Base-by-base conservation (phyloP, 257 asterid genomes). In the Ajuga chamaepitys region DNA sequence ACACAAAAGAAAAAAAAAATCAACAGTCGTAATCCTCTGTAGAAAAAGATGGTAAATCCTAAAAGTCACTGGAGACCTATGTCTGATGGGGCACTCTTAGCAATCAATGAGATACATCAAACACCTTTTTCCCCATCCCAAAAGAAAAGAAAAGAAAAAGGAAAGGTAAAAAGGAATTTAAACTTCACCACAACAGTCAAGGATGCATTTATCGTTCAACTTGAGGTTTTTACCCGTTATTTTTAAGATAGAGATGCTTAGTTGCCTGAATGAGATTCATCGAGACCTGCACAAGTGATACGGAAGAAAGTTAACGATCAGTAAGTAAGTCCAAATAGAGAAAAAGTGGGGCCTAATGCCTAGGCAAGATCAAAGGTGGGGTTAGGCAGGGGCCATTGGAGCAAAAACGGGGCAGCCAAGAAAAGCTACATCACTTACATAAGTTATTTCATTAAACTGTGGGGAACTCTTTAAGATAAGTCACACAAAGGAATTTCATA, bases 211-310 rank as follows among this genome's bases (percentile, higher is more conserved):
- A 69, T n/a, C 67, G 20, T 37, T 58, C 67, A 28, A 48, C 48
- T 48, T 59, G 20, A 54, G 60, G 37, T 44, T 22, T 62, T 25
- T 26, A 40, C 51, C 12, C 55, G n/a, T n/a, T 45, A 58, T 32
- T 4, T n/a, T 20, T 47, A 42, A 55, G 51, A 50, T 32, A 14
- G 48, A 9, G 47, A 51, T 6, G 59, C 35, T 17, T 44, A 9
- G 44, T 34, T 62, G 74, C 61, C 74, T 67, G 61, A 7, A 26
- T 22, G 62, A 58, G 64, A 69, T 30, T 73, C 53, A 47, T 21
- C 73, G 0, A 17, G 64, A 73, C 48, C 82, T 77, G 79, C 76
- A 69, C 5, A 50, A 30, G 71, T 41, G 62, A 35, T 12, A 17
- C 1, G 4, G 47, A 9, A 55, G 21, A 3, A 51, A 21, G 21